Percentiles rank a stretch among this genome's conserved stretches.
Evolutionary conservation across 192 early-diverging fungal species (phyloP).

Genomic region (Coemansia sp.): DNA sequence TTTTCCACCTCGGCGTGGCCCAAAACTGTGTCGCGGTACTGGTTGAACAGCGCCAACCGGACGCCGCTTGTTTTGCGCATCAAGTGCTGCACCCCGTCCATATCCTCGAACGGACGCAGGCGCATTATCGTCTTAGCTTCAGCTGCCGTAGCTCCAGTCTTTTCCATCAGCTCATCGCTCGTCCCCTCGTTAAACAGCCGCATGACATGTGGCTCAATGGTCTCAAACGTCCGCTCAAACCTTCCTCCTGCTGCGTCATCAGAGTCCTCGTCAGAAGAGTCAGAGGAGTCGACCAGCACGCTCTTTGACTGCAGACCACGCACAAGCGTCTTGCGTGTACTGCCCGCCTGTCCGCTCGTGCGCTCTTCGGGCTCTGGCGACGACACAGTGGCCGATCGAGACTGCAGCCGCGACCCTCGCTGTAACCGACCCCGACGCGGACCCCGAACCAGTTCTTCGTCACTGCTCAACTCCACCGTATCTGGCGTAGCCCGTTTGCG

Average conservation of each 20-base stretch:
- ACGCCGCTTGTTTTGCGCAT: conserved; percentile 60
- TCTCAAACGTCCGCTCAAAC: conserved; percentile 25
- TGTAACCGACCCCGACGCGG: conserved; percentile 11
- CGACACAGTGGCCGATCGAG: neutral
- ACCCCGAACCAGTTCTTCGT: conserved; percentile 8
- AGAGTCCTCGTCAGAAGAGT: conserved; percentile 21
- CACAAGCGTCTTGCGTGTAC: conserved; percentile 10
- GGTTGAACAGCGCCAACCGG: conserved; percentile 60
- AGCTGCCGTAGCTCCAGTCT: conserved; percentile 30
- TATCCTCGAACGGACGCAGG: conserved; percentile 61
- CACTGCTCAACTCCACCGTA: conserved; percentile 15
- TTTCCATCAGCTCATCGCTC: conserved; percentile 32
- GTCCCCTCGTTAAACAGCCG: conserved; percentile 37
- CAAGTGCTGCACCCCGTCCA: conserved; percentile 54
- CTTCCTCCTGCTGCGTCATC: conserved; percentile 2
- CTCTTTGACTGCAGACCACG: conserved; percentile 2
- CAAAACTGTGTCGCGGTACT: conserved; percentile 45
- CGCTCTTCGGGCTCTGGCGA: conserved; percentile 5
- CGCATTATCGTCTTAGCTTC: conserved; percentile 46
- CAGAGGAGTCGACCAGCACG: conserved; percentile 1
- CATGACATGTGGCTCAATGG: conserved; percentile 43
- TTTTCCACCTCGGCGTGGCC: conserved; percentile 53
- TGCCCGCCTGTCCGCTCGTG: neutral
- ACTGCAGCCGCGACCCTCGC: conserved; percentile 29
- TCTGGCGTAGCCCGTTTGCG: conserved; percentile 26